A percentile compares a stretch with the other conserved stretches of the same genome.
Evolutionary conservation across 139 green algal species (phyloP).

Genomic region (Asterochloris sp.): DNA sequence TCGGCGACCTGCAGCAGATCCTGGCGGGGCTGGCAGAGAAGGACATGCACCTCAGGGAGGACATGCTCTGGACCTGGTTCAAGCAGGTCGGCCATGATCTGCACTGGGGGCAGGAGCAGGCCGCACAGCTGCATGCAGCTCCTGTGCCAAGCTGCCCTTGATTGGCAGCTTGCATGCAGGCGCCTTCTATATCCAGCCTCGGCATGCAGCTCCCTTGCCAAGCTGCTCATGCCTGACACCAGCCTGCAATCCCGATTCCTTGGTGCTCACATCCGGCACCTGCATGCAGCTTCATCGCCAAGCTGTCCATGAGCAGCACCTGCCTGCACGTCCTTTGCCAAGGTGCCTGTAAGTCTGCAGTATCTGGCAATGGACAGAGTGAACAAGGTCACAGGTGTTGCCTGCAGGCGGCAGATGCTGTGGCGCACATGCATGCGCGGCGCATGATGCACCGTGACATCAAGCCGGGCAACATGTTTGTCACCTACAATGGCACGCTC

Average conservation of each 20-base stretch:
- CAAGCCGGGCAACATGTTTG: constrained; percentile 81
- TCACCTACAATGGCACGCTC: constrained; percentile 43
- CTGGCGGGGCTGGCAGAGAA: constrained; percentile 16
- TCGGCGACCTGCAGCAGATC: constrained; percentile 41
- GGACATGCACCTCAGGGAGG: constrained; percentile 21
- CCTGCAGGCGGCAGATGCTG: constrained; percentile 10
- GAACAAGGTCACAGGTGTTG: neutral
- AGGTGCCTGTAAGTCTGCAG: constrained; percentile 21
- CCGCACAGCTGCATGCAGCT: too few species aligned
- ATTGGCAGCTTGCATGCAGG: too few species aligned
- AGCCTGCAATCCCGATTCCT: too few species aligned
- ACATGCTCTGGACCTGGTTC: neutral
- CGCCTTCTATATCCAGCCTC: too few species aligned
- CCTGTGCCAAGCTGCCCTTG: too few species aligned
- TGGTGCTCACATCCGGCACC: too few species aligned
- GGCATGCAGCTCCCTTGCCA: too few species aligned
- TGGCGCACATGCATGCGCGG: constrained; percentile 57
- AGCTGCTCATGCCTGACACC: too few species aligned
- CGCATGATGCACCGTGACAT: constrained; percentile 67
- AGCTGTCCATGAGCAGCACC: too few species aligned
- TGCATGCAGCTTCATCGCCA: too few species aligned
- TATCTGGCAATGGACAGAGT: neutral
- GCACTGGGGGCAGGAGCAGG: too few species aligned
- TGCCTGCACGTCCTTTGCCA: constrained; percentile 28
- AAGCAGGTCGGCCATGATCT: too few species aligned